phyloP scores from a whole-genome alignment of 305 asterid genomes.

The Fraxinus albicans region DNA sequence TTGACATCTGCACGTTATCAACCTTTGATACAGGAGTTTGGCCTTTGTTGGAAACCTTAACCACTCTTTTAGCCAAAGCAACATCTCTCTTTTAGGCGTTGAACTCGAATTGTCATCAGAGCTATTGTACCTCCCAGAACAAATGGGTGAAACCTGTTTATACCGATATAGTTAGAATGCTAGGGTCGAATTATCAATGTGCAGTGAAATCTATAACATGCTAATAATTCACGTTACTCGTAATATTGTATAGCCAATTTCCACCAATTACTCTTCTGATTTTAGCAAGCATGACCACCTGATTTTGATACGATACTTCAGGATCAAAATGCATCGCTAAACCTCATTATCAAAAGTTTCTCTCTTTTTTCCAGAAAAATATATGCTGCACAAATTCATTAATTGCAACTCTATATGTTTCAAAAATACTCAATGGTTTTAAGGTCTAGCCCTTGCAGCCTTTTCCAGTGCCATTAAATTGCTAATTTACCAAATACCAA shows the following conservation, averaged over 20 bases:
- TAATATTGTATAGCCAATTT: background rate
- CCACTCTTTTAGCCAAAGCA: constrained; percentile 32
- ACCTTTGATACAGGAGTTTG: constrained; percentile 29
- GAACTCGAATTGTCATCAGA: constrained; percentile 56
- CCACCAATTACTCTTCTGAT: background rate
- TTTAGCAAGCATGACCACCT: background rate
- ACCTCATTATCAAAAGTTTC: background rate
- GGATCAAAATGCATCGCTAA: background rate
- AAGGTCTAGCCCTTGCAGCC: background rate
- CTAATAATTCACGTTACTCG: background rate
- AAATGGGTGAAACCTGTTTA: constrained; percentile 65
- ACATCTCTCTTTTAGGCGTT: constrained; percentile 28
- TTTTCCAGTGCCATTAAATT: background rate
- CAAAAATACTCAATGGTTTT: background rate
- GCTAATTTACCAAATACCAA: background rate
- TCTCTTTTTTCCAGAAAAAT: background rate
- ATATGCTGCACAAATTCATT: background rate
- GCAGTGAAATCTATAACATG: background rate
- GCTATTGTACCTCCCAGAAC: constrained; percentile 47
- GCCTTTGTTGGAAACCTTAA: constrained; percentile 31
- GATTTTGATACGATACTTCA: background rate
- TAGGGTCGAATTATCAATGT: background rate
- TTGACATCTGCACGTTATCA: constrained; percentile 24
- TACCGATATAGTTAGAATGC: constrained; percentile 2
- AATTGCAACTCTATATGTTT: background rate